Evolutionary conservation across 805 yeast genomes (phyloP), one percentile per base, ranked within the genome.

Genomic region (Kuraishia ogatae): DNA sequence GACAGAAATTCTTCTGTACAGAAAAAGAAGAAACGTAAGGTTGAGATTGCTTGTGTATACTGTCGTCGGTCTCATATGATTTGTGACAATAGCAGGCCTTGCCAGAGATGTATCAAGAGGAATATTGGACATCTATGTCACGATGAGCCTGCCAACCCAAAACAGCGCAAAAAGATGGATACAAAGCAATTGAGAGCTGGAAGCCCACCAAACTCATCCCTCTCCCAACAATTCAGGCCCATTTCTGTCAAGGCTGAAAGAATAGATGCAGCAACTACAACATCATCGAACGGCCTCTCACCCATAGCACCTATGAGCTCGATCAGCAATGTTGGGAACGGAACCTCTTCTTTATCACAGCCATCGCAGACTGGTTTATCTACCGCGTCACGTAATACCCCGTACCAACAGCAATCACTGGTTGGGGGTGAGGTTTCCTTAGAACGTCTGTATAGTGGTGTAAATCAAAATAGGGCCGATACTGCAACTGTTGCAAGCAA

Each of bases 41-140:
- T 79, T 15, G 79, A 74, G 21, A 72, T 78, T 52, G 96, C 98
- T 0, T 92, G 98, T 71, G 87, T 92, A 1, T 92, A 88, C 65
- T 92, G 97, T 66, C 80, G 97, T 47, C 75, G 98, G 54, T 89
- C 97, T 0, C 98, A 92, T 67, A 89, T 92, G 92, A 87, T 90
- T 29, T 92, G 98, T 71, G 96, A 91, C 67, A 86, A 84, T 48
- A 73, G 81, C 20, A 69, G 89, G 62, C 83, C 94, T 6, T 89
- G 96, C 64, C 80, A 83, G 53, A 75, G 97, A 49, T 92, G 98
- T 69, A 76, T 92, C 10, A 89, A 87, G 68, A 75, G 97, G 61
- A 88, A 88, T 47, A 93, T 92, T 51, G 92, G 94, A 2, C 96
- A 91, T 68, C 70, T 92, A 29, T 92, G 98, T 64, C 86, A 81